These are phyloP conservation scores for Penicillium sp. DNA, from an alignment of 2,329 filamentous ascomycete species.

Conservation along the genomic window DNA sequence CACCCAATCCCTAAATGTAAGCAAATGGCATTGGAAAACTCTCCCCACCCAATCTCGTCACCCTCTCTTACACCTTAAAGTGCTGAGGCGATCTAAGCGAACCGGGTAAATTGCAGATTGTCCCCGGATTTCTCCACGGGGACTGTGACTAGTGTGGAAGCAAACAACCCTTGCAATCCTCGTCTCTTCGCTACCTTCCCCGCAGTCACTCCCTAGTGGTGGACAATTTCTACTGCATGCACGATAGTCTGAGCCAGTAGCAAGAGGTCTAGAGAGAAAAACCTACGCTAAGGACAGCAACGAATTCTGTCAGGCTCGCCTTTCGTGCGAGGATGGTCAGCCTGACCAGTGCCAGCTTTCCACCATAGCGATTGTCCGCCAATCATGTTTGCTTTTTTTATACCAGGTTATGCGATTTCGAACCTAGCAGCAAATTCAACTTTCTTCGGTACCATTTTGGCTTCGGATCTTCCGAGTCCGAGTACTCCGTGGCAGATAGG, in stretches of 20 bases:
- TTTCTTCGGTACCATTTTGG: slow-evolving; percentile 15
- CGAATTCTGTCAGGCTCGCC: background rate
- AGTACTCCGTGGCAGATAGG: slow-evolving; percentile 26
- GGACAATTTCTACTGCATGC: slow-evolving; percentile 10
- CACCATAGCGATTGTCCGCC: slow-evolving; percentile 1
- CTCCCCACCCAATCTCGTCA: too few relatives aligned
- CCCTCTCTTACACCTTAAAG: too few relatives aligned
- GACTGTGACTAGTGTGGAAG: too few relatives aligned
- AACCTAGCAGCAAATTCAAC: background rate
- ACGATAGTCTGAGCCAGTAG: background rate
- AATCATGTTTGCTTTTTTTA: slow-evolving; percentile 10
- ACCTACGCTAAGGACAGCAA: background rate
- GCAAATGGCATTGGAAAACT: too few relatives aligned
- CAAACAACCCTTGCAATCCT: too few relatives aligned
- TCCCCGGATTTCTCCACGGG: too few relatives aligned
- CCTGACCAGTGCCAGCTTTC: slow-evolving; percentile 15
- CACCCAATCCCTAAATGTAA: too few relatives aligned
- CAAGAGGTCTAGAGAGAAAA: too few relatives aligned
- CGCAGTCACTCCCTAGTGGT: slow-evolving; percentile 18
- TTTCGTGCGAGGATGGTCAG: background rate
- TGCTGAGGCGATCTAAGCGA: too few relatives aligned
- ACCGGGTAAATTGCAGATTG: too few relatives aligned
- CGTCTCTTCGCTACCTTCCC: too few relatives aligned
- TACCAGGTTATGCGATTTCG: background rate
- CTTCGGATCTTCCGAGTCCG: slow-evolving; percentile 5